Evolutionary conservation across 495 filamentous ascomycete species (phyloP), one percentile per base, ranked within the genome.

Genomic region (Neurospora tetrasperma): DNA sequence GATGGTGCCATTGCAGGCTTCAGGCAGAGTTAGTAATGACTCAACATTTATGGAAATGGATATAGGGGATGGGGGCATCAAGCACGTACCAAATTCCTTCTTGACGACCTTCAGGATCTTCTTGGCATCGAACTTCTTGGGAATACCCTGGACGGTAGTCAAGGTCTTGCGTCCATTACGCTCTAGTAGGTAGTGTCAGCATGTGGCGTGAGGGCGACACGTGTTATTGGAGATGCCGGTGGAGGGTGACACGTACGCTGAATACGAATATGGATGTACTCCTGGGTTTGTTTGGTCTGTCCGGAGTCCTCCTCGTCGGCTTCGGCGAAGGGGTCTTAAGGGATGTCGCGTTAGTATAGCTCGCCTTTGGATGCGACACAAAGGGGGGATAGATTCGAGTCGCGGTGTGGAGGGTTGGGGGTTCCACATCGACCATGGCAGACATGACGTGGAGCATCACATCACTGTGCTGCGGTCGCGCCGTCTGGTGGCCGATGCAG

Each of bases 111-210:
- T 98, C 79, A 99, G 89, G 81, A 99, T 97, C 87, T 98, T 98
- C 90, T 98, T 98, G 85, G 94, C 94, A 85, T 97, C 95, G 82
- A 97, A 98, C 82, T 97, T 97, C 88, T 94, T 94, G 72, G 96
- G 94, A 75, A 99, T 89, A 84, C 96, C 96, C 88, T 98, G 94
- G 77, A 98, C 94, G 77, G 96, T 99, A 76, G 96, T 99, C 93
- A 99, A 89, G 85, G 96, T 98, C 90, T 99, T 99, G 84, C 96
- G 96, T 91, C 96, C 96, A 98, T 98, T 99, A 86, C 96, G 96
- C 89, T 98, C 96, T 98, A 82, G 0, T 14, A 5, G 54, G 16
- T 18, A 38, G 54, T 18, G 54, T 66, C 73, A 70, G 18, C 2
- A 42, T 27, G 14, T 11, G 14, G 42, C 11, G 54, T 75, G 59